Percentiles rank a stretch among this genome's conserved stretches.
These are phyloP conservation scores for Gracilaria caudata DNA, from an alignment of 23 red algal genomes.

Conservation along the genomic window DNA sequence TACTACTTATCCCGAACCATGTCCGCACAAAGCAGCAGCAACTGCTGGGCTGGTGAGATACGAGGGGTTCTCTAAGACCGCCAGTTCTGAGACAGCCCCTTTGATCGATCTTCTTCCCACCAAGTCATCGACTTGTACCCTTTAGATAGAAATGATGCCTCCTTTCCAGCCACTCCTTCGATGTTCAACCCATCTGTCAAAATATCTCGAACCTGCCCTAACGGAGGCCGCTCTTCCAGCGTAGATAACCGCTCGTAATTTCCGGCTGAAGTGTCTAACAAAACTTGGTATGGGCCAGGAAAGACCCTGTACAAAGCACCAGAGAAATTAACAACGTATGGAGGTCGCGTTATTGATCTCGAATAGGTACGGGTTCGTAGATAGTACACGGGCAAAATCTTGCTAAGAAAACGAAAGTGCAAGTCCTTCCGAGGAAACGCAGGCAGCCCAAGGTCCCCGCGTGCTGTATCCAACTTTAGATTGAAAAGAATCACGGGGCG, in stretches of 20 bases:
- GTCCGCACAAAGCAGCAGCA: background rate
- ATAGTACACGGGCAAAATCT: slow-evolving; percentile 84
- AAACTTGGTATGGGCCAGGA: slow-evolving; percentile 86
- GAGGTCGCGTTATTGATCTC: slow-evolving; percentile 54
- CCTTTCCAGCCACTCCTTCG: slow-evolving; percentile 37
- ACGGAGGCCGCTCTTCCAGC: slow-evolving; percentile 56
- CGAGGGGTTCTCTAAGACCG: slow-evolving; percentile 41
- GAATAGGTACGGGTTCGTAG: slow-evolving; percentile 90
- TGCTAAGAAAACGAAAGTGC: slow-evolving; percentile 91
- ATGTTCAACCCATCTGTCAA: slow-evolving; percentile 72
- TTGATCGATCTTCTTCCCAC: slow-evolving; percentile 83
- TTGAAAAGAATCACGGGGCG: slow-evolving; percentile 97
- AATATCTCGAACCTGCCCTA: slow-evolving; percentile 75
- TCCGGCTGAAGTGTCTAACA: slow-evolving; percentile 71
- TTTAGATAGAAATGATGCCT: slow-evolving; percentile 25
- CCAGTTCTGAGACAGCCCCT: slow-evolving; percentile 71
- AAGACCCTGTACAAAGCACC: slow-evolving; percentile 85
- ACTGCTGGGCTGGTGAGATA: background rate
- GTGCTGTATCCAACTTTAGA: slow-evolving; percentile 86
- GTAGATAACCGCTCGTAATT: slow-evolving; percentile 67
- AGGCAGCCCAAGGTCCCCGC: slow-evolving; percentile 92
- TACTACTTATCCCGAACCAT: too few species aligned
- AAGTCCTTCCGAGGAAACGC: slow-evolving; percentile 90
- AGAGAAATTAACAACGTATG: slow-evolving; percentile 84
- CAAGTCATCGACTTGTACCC: slow-evolving; percentile 79